Base-by-base conservation (phyloP, 2,329 filamentous ascomycete genomes). In the Fusarium sp. region DNA sequence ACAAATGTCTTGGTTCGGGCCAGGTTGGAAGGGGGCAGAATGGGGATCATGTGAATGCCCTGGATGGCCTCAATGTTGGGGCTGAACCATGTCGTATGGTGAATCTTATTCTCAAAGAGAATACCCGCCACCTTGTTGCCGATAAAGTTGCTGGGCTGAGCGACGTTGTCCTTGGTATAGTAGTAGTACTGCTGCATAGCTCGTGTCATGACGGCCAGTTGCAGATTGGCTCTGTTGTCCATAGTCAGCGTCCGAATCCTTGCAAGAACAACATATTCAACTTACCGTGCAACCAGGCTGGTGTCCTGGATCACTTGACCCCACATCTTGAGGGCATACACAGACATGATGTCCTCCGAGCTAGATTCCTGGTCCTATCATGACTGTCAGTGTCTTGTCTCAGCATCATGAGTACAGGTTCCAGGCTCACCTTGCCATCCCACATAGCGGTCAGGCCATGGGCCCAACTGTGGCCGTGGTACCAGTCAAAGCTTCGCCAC, bases 241-340 rank as follows among this genome's bases (percentile, higher is more conserved):
- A 13, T 24, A 61, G 59, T 70, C 39, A 71, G 61, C 20, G 50
- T 56, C 16, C 29, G 22, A 31, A 27, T 41, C 56, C 37, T 31
- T 11, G 56, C 48, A 35, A 37, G 59, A 43, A 37, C 33, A 11
- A 9, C 43, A 29, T 27, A 29, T n/a, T 27, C 13, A 22, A 71
- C 82, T 79, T 81, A 87, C 86, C 95, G 88, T 57, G 93, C 92
- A 82, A 96, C 94, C 89, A 98, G 92, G 75, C 92, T 92, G 6
- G 83, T 83, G 82, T 98, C 92, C n/a, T 92, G 92, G 72, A 88
- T 91, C 4, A 93, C 92, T 37, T 88, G 88, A 6, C 95, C 97
- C 97, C 97, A 98, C 92, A 98, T 94, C 86, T 98, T 97, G 79
- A 98, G 84, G 0, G 93, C 94, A 82, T 97, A 98, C 8, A 91